Evolutionary conservation across 106 monocot species (phyloP).

Genomic region (Platanthera guangdongensis): DNA sequence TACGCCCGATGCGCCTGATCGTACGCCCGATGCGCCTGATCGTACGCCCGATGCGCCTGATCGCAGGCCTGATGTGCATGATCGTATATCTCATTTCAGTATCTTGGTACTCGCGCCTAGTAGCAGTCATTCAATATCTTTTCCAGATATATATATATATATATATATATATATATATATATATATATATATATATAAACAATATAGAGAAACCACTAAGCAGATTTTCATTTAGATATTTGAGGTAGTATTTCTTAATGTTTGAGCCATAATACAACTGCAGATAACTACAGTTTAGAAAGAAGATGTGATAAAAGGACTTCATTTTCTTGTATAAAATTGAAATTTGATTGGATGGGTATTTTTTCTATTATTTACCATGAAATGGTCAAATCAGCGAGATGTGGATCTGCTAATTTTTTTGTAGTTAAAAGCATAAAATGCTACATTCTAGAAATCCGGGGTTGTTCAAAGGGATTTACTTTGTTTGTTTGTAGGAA

Average conservation of each 20-base stretch:
- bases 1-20: too few relatives aligned
- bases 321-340: not conserved
- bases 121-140: too few relatives aligned
- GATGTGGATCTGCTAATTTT: not conserved
- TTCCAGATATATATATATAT: too few relatives aligned
- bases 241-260: not conserved
- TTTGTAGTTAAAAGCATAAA: not conserved
- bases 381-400: not conserved
- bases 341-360: not conserved
- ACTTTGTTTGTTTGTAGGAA: not conserved
- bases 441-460: not conserved
- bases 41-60: too few relatives aligned
- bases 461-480: not conserved
- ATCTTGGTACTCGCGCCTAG: too few relatives aligned
- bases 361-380: not conserved
- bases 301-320: not conserved
- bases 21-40: too few relatives aligned
- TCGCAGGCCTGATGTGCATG: too few relatives aligned
- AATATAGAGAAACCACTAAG: not conserved
- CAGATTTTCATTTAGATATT: slow-evolving; percentile 1
- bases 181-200: too few relatives aligned
- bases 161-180: too few relatives aligned
- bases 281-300: not conserved
- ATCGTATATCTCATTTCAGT: too few relatives aligned
- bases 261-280: not conserved